These are phyloP conservation scores for Ascochyta lentis DNA, from an alignment of 2,329 filamentous ascomycete genomes.

Conservation along the genomic window DNA sequence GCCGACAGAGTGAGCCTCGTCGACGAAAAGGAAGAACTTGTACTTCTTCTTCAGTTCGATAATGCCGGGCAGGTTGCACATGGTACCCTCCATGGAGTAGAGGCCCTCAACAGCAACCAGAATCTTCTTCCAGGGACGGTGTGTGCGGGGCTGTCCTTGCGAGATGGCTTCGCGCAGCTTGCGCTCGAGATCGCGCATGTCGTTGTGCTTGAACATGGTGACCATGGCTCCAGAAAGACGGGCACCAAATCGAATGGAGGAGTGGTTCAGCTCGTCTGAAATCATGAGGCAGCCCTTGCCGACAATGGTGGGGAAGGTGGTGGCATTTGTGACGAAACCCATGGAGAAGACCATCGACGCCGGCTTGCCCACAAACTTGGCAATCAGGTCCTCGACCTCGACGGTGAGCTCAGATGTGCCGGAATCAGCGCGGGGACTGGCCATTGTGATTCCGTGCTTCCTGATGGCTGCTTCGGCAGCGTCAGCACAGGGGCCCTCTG, in stretches of 20 bases:
- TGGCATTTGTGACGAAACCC: slow-evolving; percentile 96
- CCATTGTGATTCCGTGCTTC: slow-evolving; percentile 83
- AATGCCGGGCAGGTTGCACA: slow-evolving; percentile 95
- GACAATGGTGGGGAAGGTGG: slow-evolving; percentile 88
- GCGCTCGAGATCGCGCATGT: slow-evolving; percentile 85
- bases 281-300: slow-evolving; percentile 93
- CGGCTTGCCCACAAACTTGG: slow-evolving; percentile 91
- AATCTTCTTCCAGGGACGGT: slow-evolving; percentile 99
- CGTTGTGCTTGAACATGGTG: slow-evolving; percentile 96
- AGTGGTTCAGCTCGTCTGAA: slow-evolving; percentile 96
- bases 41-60: slow-evolving; percentile 90
- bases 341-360: slow-evolving; percentile 97
- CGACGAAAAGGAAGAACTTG: slow-evolving; percentile 95
- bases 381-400: slow-evolving; percentile 89
- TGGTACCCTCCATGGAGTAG: slow-evolving; percentile 99
- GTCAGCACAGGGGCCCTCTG: slow-evolving; percentile 94
- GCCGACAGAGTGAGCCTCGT: slow-evolving; percentile 95
- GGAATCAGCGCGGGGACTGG: slow-evolving; percentile 80
- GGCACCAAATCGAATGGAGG: slow-evolving; percentile 93
- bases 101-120: slow-evolving; percentile 94
- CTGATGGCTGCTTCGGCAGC: slow-evolving; percentile 84
- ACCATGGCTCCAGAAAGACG: slow-evolving; percentile 95
- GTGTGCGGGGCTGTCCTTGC: slow-evolving; percentile 96
- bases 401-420: slow-evolving; percentile 87
- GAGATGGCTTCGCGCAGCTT: slow-evolving; percentile 91